Percentiles rank a stretch among this genome's conserved stretches.
Evolutionary conservation across 176 grass and related monocot species (phyloP).

Genomic region (Dactylis glomerata): DNA sequence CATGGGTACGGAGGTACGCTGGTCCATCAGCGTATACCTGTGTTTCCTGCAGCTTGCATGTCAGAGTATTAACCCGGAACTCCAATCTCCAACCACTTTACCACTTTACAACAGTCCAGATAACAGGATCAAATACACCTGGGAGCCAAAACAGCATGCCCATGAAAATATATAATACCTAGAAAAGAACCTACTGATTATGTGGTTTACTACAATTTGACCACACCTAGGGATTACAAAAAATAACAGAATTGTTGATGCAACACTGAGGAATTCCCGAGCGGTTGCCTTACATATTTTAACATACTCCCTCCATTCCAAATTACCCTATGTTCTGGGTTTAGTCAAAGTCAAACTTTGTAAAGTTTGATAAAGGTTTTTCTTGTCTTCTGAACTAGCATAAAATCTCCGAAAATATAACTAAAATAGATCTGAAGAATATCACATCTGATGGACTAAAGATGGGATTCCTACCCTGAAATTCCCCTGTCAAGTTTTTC

Average conservation of each 20-base stretch:
- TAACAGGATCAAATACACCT: too few species aligned
- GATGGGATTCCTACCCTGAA: not conserved
- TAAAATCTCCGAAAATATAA: not conserved
- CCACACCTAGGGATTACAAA: not conserved
- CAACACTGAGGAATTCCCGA: not conserved
- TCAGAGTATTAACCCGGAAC: too few species aligned
- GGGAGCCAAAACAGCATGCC: too few species aligned
- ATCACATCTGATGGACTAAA: not conserved
- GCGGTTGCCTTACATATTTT: not conserved
- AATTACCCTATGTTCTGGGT: not conserved
- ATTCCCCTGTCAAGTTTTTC: not conserved
- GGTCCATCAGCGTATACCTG: too few species aligned
- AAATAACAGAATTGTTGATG: not conserved
- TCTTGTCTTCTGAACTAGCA: not conserved
- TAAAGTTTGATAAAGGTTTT: not conserved
- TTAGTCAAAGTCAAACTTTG: too few species aligned
- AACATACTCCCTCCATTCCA: not conserved
- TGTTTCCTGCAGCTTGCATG: too few species aligned
- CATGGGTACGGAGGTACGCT: too few species aligned
- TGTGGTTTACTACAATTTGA: not conserved
- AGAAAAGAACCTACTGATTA: not conserved
- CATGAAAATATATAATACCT: not conserved
- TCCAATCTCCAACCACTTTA: not conserved
- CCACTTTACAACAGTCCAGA: too few species aligned
- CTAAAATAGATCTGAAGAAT: not conserved